Conservation (phyloP, 2,329 filamentous ascomycete genomes). For the Colletotrichum kahawae region DNA sequence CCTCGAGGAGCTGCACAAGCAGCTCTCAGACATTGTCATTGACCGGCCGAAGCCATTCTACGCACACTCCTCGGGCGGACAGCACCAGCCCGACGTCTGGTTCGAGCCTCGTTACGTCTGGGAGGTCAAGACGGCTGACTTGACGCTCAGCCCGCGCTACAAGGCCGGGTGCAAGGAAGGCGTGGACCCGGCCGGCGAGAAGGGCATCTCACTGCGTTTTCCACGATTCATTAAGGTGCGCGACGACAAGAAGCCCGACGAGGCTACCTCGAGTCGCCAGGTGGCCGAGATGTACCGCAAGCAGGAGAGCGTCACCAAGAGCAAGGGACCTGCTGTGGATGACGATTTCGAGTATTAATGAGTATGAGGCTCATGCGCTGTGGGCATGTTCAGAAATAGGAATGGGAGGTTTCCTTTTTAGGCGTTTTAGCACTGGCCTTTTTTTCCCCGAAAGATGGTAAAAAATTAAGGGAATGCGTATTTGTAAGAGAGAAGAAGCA, state of each 20-base stretch:
- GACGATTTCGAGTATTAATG: conserved; percentile 95
- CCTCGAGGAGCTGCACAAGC: conserved; percentile 82
- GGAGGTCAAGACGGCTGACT: conserved; percentile 96
- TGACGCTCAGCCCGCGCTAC: conserved; percentile 91
- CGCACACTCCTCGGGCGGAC: conserved; percentile 78
- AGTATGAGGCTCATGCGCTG: not conserved
- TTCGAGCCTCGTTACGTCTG: conserved; percentile 94
- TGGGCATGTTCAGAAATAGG: not conserved
- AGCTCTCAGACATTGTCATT: conserved; percentile 79
- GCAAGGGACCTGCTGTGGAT: conserved; percentile 84
- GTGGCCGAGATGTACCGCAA: conserved; percentile 97
- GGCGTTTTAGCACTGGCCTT: not conserved
- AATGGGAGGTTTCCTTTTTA: not conserved
- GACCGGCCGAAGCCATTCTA: conserved; percentile 95
- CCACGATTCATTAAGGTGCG: conserved; percentile 89
- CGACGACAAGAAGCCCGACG: conserved; percentile 94
- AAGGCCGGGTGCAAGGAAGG: conserved; percentile 87
- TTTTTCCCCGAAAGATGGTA: not conserved
- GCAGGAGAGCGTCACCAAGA: conserved; percentile 90
- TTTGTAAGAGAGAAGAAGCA: not conserved
- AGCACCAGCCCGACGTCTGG: conserved; percentile 98
- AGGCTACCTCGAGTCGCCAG: conserved; percentile 83
- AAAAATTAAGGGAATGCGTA: not conserved
- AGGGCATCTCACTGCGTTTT: conserved; percentile 88
- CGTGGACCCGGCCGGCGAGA: conserved; percentile 71